Conservation (phyloP, 495 filamentous ascomycete genomes). For the Tuber magnatum region DNA sequence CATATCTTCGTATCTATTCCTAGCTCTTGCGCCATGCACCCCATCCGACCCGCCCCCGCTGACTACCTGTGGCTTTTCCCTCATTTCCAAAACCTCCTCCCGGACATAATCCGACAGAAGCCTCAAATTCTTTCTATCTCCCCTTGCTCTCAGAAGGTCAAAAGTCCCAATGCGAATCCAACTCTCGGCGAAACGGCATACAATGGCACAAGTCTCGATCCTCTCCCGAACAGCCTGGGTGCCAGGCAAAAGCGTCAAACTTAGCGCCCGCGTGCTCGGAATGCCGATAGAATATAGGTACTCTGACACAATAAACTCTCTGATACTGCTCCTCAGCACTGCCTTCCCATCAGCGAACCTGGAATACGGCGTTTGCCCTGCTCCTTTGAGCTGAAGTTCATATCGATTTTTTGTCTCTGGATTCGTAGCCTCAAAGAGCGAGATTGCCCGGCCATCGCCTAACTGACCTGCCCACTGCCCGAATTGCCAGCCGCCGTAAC, state of each 20-base stretch:
- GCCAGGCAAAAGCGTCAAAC: slow-evolving; percentile 67
- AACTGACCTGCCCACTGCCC: slow-evolving; percentile 93
- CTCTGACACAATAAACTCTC: slow-evolving; percentile 90
- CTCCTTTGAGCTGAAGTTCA: slow-evolving; percentile 90
- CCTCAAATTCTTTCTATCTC: slow-evolving; percentile 66
- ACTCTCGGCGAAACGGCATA: slow-evolving; percentile 77
- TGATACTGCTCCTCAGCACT: slow-evolving; percentile 79
- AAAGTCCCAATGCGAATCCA: slow-evolving; percentile 96
- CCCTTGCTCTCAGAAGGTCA: slow-evolving; percentile 72
- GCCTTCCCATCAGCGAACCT: slow-evolving; percentile 97
- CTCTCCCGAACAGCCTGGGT: slow-evolving; percentile 68
- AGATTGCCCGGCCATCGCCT: slow-evolving; percentile 90
- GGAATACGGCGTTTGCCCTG: slow-evolving; percentile 86
- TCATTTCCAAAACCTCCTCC: slow-evolving; percentile 66
- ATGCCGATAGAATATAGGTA: slow-evolving; percentile 73
- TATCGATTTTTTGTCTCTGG: slow-evolving; percentile 63
- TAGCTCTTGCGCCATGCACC: slow-evolving; percentile 14
- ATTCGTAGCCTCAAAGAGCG: slow-evolving; percentile 83
- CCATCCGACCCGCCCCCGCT: slow-evolving; percentile 57
- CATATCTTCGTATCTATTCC: slow-evolving; percentile 73
- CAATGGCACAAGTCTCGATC: slow-evolving; percentile 88
- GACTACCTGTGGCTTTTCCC: slow-evolving; percentile 43
- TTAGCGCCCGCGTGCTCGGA: slow-evolving; percentile 77
- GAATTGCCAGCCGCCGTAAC: slow-evolving; percentile 85
- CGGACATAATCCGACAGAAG: slow-evolving; percentile 71